Percentiles rank a stretch among this genome's conserved stretches.
phyloP scores from a whole-genome alignment of 805 yeast species.

The Wickerhamiella cacticola region DNA sequence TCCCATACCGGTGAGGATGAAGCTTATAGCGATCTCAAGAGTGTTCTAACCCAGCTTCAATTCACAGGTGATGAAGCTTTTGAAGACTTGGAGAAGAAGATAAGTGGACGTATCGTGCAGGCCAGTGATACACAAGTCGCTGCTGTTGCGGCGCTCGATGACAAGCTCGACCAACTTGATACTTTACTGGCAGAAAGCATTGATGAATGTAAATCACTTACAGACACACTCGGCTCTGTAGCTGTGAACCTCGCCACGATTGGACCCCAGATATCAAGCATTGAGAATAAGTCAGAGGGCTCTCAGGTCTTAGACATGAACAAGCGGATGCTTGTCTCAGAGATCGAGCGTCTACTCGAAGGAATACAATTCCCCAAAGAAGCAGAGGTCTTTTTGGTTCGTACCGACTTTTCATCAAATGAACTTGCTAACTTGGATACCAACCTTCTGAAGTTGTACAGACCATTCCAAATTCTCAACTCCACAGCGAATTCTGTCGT shows the following conservation, averaged over 20 bases:
- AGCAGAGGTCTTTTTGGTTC: constrained; percentile 25
- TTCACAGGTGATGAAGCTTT: constrained; percentile 66
- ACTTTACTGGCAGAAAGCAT: constrained; percentile 35
- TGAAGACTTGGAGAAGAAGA: constrained; percentile 42
- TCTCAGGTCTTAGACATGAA: constrained; percentile 73
- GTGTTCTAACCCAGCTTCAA: constrained; percentile 56
- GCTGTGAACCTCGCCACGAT: constrained; percentile 52
- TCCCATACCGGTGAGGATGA: constrained; percentile 11
- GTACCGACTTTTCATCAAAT: constrained; percentile 34
- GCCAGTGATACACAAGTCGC: constrained; percentile 53
- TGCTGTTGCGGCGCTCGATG: constrained; percentile 41
- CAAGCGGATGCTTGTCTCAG: constrained; percentile 60
- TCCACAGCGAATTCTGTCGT: constrained; percentile 36
- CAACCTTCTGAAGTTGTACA: constrained; percentile 52
- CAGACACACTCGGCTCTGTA: constrained; percentile 43
- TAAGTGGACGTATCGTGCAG: constrained; percentile 46
- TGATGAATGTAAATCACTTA: constrained; percentile 43
- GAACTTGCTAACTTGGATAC: constrained; percentile 40
- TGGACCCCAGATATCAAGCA: constrained; percentile 52
- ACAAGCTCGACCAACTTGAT: constrained; percentile 35
- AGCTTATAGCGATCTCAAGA: constrained; percentile 39
- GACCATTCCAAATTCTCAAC: constrained; percentile 32
- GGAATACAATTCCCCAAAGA: constrained; percentile 56
- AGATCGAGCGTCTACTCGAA: constrained; percentile 52
- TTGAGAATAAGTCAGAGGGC: constrained; percentile 69